Evolutionary conservation across 2,329 filamentous ascomycete genomes (phyloP), one percentile per base, ranked within the genome.

Genomic region (Aschersonia sp.): DNA sequence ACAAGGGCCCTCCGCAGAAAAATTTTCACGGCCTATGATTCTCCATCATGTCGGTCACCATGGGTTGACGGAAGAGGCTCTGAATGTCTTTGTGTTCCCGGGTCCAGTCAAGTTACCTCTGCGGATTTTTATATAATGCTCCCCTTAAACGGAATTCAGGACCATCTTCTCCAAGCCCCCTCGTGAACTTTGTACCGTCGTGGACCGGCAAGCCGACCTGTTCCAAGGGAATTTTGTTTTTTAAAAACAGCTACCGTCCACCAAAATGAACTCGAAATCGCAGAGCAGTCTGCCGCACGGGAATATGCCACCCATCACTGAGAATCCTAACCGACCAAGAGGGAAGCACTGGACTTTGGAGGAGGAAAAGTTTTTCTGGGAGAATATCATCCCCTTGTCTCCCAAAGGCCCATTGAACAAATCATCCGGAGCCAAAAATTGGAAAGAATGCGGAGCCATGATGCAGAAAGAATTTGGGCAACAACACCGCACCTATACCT

Each of bases 351-450:
- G 74, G 74, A 67, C 69, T 0, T 49, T 49, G 0, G 57, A 65
- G 1, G 74, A 78, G 51, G 74, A 78, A 57, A 48, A 54, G 1
- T 58, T 68, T 51, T 77, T 75, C 54, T 78, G 74, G 74, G 58
- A 58, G 6, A 52, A 53, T 3, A 56, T 66, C 30, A 55, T 72
- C 1, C 61, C 65, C 1, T 54, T 58, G 5, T 71, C 68, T 0
- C 56, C 60, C 2, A 66, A 64, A 47, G 56, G 59, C 32, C 55
- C 58, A 38, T 7, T 7, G 32, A 38, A 2, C 32, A 38, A 38
- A 12, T 7, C 32, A 38, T 7, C 7, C 7, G 32, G 32, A 12
- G 32, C 5, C 32, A n/a, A 47, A 7, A 61, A 58, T 45, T 73
- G 69, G 69, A 57, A 59, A 2, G 47, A 61, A 9, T 62, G 68